phyloP scores from a whole-genome alignment of 257 asterid genomes.

The Capsicum baccatum region DNA sequence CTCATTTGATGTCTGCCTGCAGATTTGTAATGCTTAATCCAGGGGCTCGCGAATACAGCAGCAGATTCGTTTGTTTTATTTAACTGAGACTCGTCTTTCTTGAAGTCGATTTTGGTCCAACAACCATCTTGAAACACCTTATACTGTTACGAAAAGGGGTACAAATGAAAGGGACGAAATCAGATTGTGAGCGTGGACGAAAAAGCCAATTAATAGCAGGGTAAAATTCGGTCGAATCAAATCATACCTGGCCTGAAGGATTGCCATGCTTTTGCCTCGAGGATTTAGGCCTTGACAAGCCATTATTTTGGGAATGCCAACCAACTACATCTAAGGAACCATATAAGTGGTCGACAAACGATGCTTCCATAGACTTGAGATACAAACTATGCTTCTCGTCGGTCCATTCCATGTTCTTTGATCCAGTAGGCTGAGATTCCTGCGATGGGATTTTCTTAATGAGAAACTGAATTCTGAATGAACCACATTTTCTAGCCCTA shows the following conservation, averaged over 20 bases:
- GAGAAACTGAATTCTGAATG: slow-evolving; percentile 29
- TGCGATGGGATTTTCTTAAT: slow-evolving; percentile 27
- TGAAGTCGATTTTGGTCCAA: slow-evolving; percentile 57
- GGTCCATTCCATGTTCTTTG: slow-evolving; percentile 57
- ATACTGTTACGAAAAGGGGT: slow-evolving; percentile 43
- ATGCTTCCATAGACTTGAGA: slow-evolving; percentile 73
- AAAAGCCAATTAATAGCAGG: neutral
- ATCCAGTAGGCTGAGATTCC: slow-evolving; percentile 44
- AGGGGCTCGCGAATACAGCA: slow-evolving; percentile 46
- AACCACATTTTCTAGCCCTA: neutral
- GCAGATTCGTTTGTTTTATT: slow-evolving; percentile 43
- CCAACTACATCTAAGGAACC: slow-evolving; percentile 50
- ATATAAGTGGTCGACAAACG: slow-evolving; percentile 66
- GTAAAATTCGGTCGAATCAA: neutral
- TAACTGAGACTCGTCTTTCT: slow-evolving; percentile 40
- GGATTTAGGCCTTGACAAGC: slow-evolving; percentile 37
- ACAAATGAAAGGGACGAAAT: neutral
- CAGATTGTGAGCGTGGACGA: neutral
- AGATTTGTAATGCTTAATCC: slow-evolving; percentile 59
- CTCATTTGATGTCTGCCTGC: slow-evolving; percentile 38
- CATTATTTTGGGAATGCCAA: slow-evolving; percentile 40
- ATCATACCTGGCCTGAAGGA: slow-evolving; percentile 66
- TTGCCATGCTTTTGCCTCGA: slow-evolving; percentile 42
- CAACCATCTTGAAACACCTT: slow-evolving; percentile 66
- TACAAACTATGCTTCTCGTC: slow-evolving; percentile 68